Percentiles rank a stretch among this genome's conserved stretches.
These are phyloP conservation scores for Elsinoe perseae DNA, from an alignment of 2,329 filamentous ascomycete genomes.

Conservation along the genomic window DNA sequence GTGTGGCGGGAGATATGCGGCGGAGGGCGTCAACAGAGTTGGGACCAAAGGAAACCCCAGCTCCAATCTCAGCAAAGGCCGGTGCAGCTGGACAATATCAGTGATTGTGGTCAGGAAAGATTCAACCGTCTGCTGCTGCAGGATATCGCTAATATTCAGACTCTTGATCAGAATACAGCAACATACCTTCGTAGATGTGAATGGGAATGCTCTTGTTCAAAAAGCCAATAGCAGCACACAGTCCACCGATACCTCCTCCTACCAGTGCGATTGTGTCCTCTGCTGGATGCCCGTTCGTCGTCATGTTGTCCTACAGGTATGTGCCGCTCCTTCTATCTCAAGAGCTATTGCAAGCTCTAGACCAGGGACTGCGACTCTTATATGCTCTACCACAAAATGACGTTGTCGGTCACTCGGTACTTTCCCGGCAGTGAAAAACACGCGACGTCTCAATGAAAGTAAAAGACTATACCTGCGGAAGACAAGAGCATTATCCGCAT, in stretches of 20 bases:
- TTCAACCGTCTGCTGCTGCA: too few species aligned
- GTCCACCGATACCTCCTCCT: constrained; percentile 52
- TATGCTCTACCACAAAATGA: not conserved
- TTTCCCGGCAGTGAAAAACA: not conserved
- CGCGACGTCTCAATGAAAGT: not conserved
- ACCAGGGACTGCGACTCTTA: not conserved
- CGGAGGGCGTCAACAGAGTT: constrained; percentile 48
- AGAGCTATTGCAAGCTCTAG: not conserved
- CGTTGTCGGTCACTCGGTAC: not conserved
- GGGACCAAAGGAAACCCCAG: constrained; percentile 49
- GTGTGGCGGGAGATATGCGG: constrained; percentile 42
- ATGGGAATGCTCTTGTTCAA: constrained; percentile 34
- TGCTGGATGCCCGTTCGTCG: not conserved
- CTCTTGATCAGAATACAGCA: not conserved
- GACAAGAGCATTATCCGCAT: not conserved
- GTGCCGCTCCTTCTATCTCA: not conserved
- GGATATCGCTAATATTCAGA: too few species aligned
- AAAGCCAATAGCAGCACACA: constrained; percentile 47
- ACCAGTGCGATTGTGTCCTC: constrained; percentile 45
- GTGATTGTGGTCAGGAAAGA: constrained; percentile 21
- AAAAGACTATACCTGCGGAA: not conserved
- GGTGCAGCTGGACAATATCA: constrained; percentile 32
- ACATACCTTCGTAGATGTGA: constrained; percentile 25
- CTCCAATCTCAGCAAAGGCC: constrained; percentile 49
- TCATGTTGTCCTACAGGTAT: not conserved